Evolutionary conservation across 2,329 filamentous ascomycete species (phyloP).

Genomic region (Cordyceps cateniannulata): DNA sequence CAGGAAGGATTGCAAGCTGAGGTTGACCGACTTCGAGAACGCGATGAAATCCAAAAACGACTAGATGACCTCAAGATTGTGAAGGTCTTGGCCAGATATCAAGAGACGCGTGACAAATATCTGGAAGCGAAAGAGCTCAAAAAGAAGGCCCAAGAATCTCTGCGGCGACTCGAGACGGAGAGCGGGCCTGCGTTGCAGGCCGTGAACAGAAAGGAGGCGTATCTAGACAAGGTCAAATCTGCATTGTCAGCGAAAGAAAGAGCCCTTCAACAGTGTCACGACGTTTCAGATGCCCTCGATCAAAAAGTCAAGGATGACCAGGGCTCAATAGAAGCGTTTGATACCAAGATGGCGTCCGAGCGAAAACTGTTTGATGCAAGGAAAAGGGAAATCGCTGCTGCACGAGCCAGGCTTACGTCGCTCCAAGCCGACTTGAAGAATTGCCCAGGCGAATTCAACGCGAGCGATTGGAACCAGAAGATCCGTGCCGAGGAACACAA

Average conservation of each 20-base stretch:
- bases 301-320: conserved; percentile 28
- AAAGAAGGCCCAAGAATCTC: conserved; percentile 47
- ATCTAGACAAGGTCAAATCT: conserved; percentile 50
- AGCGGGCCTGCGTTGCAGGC: conserved; percentile 62
- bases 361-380: conserved; percentile 42
- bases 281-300: conserved; percentile 38
- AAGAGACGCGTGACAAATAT: conserved; percentile 42
- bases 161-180: conserved; percentile 52
- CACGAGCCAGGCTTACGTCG: conserved; percentile 52
- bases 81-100: conserved; percentile 60
- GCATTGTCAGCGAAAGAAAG: conserved; percentile 49
- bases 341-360: conserved; percentile 42
- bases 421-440: conserved; percentile 59
- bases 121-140: conserved; percentile 48
- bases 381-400: conserved; percentile 42
- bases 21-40: conserved; percentile 74
- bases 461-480: conserved; percentile 62
- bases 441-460: conserved; percentile 60
- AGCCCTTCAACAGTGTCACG: conserved; percentile 48
- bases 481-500: conserved; percentile 59
- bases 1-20: conserved; percentile 72
- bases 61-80: conserved; percentile 59
- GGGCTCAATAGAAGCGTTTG: conserved; percentile 37
- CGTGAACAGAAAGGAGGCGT: conserved; percentile 63
- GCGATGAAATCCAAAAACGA: conserved; percentile 59